Base-by-base conservation (phyloP, 2,329 filamentous ascomycete species). In the Xylogone sp. region DNA sequence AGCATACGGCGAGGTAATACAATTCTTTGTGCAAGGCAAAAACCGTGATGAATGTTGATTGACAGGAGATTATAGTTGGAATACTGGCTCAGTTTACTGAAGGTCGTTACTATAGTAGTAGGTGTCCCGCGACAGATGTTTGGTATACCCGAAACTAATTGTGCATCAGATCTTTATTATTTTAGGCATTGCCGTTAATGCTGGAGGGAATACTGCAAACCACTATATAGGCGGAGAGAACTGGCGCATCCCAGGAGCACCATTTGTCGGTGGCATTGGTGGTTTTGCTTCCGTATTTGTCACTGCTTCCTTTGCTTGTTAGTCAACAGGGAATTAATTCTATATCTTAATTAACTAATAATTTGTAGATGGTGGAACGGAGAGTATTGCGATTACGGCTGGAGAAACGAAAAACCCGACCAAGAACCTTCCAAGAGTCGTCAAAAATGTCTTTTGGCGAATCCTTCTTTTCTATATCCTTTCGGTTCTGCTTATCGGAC, bases 391-490 rank as follows among this genome's bases (percentile, higher is more conserved):
- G 47, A 82, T 86, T 52, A 85, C 83, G 0, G 83, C 83, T 1
- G 83, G 83, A 43, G 83, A 87, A 64, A 86, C 83, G 2, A 81
- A 78, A 57, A 75, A 86, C 57, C 83, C 84, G 0, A 74, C 78
- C 18, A 76, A 75, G 56, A 84, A 76, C 51, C 69, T 87, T 29
- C 84, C 84, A 1, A 75, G 75, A 2, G 83, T 85, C 2, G 79
- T 86, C 44, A 81, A 81, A 57, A 85, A 86, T 50, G 81, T 84
- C 39, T 84, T 85, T 60, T 85, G 79, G 79, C 76, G 82, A 74
- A 66, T 67, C 39, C 54, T 65, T 1, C 53, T 65, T 24, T 67
- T 81, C 19, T 78, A 77, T 5, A 69, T 80, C 51, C 63, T 81
- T 4, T 77, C 76, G 0, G 69, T 80, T 45, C 65, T 81, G 6